Evolutionary conservation across 2,329 filamentous ascomycete species (phyloP).

Genomic region (Aureobasidium sp.): DNA sequence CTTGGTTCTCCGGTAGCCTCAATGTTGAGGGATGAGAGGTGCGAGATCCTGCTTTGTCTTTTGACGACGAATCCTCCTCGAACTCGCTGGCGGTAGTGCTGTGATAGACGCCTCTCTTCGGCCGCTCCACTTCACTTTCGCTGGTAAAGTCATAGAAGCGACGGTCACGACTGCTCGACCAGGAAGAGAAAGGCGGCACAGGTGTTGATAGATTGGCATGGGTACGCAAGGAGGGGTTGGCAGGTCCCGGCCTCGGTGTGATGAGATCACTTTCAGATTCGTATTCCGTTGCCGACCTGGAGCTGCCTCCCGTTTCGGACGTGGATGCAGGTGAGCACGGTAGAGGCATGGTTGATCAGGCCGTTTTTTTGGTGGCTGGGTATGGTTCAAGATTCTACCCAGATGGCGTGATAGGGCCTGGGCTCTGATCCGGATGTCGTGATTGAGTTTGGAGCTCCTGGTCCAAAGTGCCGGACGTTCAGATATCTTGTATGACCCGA

Average conservation of each 20-base stretch:
- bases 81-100: conserved; percentile 14
- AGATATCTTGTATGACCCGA: neutral
- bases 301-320: conserved; percentile 22
- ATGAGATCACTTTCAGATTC: conserved; percentile 29
- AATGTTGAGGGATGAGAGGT: neutral
- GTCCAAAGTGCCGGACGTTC: neutral
- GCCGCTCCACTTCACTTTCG: conserved; percentile 15
- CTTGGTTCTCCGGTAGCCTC: neutral
- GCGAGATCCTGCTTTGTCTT: neutral
- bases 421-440: conserved; percentile 9
- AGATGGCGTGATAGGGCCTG: conserved; percentile 5
- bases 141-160: conserved; percentile 18
- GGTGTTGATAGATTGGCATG: conserved; percentile 21
- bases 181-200: conserved; percentile 15
- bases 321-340: conserved; percentile 30
- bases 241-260: conserved; percentile 28
- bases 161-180: conserved; percentile 13
- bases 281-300: conserved; percentile 21
- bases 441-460: neutral
- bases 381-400: neutral
- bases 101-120: conserved; percentile 11
- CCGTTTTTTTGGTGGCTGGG: conserved; percentile 2
- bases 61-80: neutral
- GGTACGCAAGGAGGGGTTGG: conserved; percentile 25
- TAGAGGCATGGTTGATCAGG: conserved; percentile 19